These are phyloP conservation scores for Phytopythium mirpurense DNA, from an alignment of 352 stramenopile species.

Conservation along the genomic window DNA sequence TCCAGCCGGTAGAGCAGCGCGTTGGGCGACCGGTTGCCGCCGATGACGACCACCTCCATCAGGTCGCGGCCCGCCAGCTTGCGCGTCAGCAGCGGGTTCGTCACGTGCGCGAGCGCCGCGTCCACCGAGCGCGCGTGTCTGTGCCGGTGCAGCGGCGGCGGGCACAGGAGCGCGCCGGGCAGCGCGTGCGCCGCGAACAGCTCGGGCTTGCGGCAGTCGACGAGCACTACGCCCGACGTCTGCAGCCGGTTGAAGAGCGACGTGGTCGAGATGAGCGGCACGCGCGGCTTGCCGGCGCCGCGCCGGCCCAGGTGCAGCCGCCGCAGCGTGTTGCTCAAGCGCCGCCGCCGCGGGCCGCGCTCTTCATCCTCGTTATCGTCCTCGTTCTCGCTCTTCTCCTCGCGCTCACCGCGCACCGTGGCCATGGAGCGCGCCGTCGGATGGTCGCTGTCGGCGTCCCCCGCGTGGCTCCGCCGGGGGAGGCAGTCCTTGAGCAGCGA, in stretches of 20 bases:
- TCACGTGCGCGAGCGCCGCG: conserved; percentile 34
- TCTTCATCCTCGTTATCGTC: conserved; percentile 7
- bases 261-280: conserved; percentile 55
- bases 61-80: conserved; percentile 57
- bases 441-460: conserved; percentile 4
- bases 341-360: neutral
- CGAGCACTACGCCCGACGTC: conserved; percentile 54
- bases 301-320: conserved; percentile 20
- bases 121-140: conserved; percentile 35
- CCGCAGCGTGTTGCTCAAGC: conserved; percentile 20
- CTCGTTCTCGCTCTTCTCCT: neutral
- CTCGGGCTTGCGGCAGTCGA: conserved; percentile 54
- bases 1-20: conserved; percentile 57
- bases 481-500: conserved; percentile 4
- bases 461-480: neutral
- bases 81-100: conserved; percentile 26
- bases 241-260: conserved; percentile 74
- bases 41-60: conserved; percentile 68
- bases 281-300: conserved; percentile 15
- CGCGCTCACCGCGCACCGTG: neutral
- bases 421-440: conserved; percentile 1
- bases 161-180: conserved; percentile 49
- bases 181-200: conserved; percentile 44
- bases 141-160: conserved; percentile 17
- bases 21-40: conserved; percentile 37